These are phyloP conservation scores for Metschnikowia picachoensis DNA, from an alignment of 805 yeast genomes.

Conservation along the genomic window DNA sequence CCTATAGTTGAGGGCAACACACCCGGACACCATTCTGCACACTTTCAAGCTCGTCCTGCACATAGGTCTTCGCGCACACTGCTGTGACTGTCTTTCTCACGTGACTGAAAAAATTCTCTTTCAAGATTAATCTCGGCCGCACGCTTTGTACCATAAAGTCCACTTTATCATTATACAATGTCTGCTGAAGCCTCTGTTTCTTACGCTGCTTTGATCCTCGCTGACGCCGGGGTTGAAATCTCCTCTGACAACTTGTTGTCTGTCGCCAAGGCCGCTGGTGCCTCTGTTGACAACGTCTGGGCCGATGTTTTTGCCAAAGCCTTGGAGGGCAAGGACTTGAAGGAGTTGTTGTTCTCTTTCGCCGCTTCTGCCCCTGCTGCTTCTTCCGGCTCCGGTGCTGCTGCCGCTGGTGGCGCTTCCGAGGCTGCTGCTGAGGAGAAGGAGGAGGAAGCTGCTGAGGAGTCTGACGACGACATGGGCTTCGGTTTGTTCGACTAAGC, in stretches of 20 bases:
- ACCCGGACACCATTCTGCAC: too few species aligned
- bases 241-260: conserved; percentile 79
- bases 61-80: not conserved
- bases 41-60: not conserved
- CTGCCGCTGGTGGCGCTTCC: conserved; percentile 45
- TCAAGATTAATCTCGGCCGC: conserved; percentile 1
- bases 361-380: conserved; percentile 48
- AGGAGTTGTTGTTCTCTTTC: conserved; percentile 61
- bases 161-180: conserved; percentile 43
- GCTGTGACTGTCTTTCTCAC: conserved; percentile 15
- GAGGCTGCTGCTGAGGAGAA: conserved; percentile 33
- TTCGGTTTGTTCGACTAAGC: conserved; percentile 30
- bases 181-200: conserved; percentile 90
- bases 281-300: conserved; percentile 77
- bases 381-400: conserved; percentile 31
- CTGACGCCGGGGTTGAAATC: conserved; percentile 95
- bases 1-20: too few species aligned
- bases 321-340: conserved; percentile 76
- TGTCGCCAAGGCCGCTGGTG: conserved; percentile 78
- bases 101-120: conserved; percentile 12
- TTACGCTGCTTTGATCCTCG: conserved; percentile 97
- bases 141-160: not conserved
- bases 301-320: conserved; percentile 88
- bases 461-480: conserved; percentile 28
- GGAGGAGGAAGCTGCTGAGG: conserved; percentile 21